Percentiles rank a stretch among this genome's conserved stretches.
Conservation (phyloP, 108 stramenopile species). For the Licmophora abbreviata region DNA sequence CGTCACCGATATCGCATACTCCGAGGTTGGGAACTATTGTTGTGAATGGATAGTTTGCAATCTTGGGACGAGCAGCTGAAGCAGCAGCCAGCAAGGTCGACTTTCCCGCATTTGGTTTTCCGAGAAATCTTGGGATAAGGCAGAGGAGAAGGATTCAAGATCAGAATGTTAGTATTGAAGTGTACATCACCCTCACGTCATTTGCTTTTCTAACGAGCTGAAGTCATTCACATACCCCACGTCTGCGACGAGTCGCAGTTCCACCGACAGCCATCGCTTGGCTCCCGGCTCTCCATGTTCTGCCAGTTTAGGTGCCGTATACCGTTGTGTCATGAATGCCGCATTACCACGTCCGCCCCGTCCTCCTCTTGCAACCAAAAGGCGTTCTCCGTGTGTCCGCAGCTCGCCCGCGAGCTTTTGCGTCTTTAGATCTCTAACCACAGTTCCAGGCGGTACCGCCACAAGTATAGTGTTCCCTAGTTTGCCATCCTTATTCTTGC, state of each 20-base stretch:
- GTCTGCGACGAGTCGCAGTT: slow-evolving; percentile 93
- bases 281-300: slow-evolving; percentile 90
- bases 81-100: slow-evolving; percentile 84
- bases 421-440: slow-evolving; percentile 81
- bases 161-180: no score
- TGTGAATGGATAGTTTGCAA: slow-evolving; percentile 97
- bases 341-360: slow-evolving; percentile 93
- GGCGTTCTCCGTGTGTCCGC: slow-evolving; percentile 52
- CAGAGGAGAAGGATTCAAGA: no score
- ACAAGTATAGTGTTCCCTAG: slow-evolving; percentile 62
- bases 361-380: slow-evolving; percentile 91
- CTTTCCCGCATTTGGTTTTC: slow-evolving; percentile 99
- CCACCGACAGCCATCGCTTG: slow-evolving; percentile 81
- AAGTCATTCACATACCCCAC: no score
- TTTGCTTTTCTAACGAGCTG: no score
- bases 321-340: slow-evolving; percentile 80
- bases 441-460: slow-evolving; percentile 88
- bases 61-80: slow-evolving; percentile 88
- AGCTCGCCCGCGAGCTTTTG: slow-evolving; percentile 88
- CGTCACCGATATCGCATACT: slow-evolving; percentile 80
- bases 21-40: slow-evolving; percentile 96
- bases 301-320: slow-evolving; percentile 81
- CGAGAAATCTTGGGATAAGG: no score
- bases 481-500: slow-evolving; percentile 74
- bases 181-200: no score